A percentile compares a stretch with the other conserved stretches of the same genome.
phyloP scores from a whole-genome alignment of 1,139 yeast species.

The Taiozyma sp. region DNA sequence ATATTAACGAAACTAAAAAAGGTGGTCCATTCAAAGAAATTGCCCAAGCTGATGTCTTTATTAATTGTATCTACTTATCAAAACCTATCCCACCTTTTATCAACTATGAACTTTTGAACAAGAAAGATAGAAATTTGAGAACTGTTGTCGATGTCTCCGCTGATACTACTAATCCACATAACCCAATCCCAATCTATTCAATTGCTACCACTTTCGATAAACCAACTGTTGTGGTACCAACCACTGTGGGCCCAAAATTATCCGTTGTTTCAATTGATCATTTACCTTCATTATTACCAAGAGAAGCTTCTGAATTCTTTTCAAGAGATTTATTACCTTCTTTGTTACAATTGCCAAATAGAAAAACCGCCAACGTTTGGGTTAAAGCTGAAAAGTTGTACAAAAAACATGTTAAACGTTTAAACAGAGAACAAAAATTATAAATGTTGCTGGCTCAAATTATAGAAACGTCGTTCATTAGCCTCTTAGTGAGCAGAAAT shows the following conservation, averaged over 20 bases:
- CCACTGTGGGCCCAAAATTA: slow-evolving; percentile 76
- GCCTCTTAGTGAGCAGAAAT: background rate
- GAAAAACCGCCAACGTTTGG: slow-evolving; percentile 88
- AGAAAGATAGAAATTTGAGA: slow-evolving; percentile 64
- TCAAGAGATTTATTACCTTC: slow-evolving; percentile 85
- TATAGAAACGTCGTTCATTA: background rate
- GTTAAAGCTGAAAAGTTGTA: slow-evolving; percentile 78
- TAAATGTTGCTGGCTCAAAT: slow-evolving; percentile 9
- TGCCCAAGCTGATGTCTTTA: slow-evolving; percentile 77
- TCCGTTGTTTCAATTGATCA: slow-evolving; percentile 97
- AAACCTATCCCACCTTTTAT: slow-evolving; percentile 92
- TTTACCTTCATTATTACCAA: slow-evolving; percentile 89
- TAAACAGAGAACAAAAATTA: slow-evolving; percentile 36
- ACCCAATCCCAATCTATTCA: slow-evolving; percentile 91
- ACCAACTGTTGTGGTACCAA: slow-evolving; percentile 83
- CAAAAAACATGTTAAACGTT: slow-evolving; percentile 75
- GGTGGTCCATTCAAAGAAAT: slow-evolving; percentile 98
- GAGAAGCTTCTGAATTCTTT: slow-evolving; percentile 94
- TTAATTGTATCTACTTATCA: slow-evolving; percentile 93
- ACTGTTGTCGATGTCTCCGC: slow-evolving; percentile 97
- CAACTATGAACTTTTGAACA: slow-evolving; percentile 62
- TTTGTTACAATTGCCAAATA: slow-evolving; percentile 74
- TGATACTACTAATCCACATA: slow-evolving; percentile 97
- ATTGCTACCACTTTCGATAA: slow-evolving; percentile 85
- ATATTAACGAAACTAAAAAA: slow-evolving; percentile 90